These are phyloP conservation scores for Flaveria brownii DNA, from an alignment of 129 eudicot genomes.

Conservation along the genomic window DNA sequence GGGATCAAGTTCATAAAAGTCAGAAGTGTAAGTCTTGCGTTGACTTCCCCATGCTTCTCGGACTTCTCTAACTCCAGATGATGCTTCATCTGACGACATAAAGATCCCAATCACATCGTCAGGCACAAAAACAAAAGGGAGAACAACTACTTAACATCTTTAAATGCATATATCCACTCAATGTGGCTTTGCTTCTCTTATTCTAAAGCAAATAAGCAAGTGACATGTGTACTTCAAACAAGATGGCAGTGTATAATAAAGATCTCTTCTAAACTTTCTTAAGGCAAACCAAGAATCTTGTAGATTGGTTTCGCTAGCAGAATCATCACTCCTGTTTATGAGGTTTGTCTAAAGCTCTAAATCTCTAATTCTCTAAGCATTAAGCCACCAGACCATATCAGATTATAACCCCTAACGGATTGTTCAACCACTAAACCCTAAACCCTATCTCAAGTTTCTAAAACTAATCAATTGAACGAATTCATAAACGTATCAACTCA, in stretches of 20 bases:
- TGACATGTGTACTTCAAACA: constrained; percentile 26
- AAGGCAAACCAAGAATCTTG: background rate
- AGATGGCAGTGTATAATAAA: background rate
- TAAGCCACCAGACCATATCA: background rate
- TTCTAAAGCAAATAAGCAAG: constrained; percentile 73
- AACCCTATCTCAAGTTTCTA: constrained; percentile 11
- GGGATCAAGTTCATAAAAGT: constrained; percentile 84
- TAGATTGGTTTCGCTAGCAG: background rate
- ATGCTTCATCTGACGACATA: constrained; percentile 57
- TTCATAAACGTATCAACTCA: constrained; percentile 2
- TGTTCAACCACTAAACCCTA: background rate
- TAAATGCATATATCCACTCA: constrained; percentile 41
- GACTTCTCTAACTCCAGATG: constrained; percentile 72
- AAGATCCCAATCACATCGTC: background rate
- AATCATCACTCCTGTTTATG: too few species aligned
- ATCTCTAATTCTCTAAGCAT: too few species aligned
- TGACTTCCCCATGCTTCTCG: constrained; percentile 91
- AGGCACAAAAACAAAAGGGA: background rate
- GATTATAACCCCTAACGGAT: background rate
- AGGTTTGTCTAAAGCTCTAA: too few species aligned
- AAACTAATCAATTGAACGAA: background rate
- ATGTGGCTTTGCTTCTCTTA: constrained; percentile 76
- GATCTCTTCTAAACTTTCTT: constrained; percentile 21
- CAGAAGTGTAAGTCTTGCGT: constrained; percentile 75
- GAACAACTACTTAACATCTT: background rate